Base-by-base conservation (phyloP, 2,329 filamentous ascomycete genomes). In the Diaporthe destruens region DNA sequence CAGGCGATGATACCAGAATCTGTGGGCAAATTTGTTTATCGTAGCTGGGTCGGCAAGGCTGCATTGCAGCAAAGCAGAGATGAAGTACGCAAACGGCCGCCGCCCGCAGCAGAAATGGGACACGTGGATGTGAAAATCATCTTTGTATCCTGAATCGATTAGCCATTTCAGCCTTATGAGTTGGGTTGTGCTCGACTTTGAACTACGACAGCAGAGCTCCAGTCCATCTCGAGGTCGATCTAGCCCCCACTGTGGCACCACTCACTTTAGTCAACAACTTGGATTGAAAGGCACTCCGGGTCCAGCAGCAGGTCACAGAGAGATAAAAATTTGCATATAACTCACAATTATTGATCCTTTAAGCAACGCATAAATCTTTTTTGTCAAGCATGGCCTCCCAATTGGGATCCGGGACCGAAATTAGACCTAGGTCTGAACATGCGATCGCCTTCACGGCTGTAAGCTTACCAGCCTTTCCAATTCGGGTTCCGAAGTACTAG, bases 361-460 rank as follows among this genome's bases (percentile, higher is more conserved):
- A 4, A 66, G 29, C 25, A 12, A 20, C 1, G 39, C 14, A 16
- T 2, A 12, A 20, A 4, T 11, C 18, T 49, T 4, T 1, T 3
- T 1, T 23, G 14, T 3, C 25, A 23, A 20, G n/a, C n/a, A 51
- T 6, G 25, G 18, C 20, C 34, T 51, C 20, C 1, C 29, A 36
- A 23, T 12, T 25, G 39, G 61, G 61, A 66, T 51, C 61, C 32
- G 36, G 44, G 32, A 29, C 39, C 4, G 14, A 20, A 20, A 11
- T 53, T 20, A 39, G 61, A 8, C 20, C 32, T 47, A 20, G 47
- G 32, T 9, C 51, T 25, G 23, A 8, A 29, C 20, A 51, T 66
- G 61, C 61, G 61, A 47, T 47, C 61, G 61, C 61, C 44, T n/a
- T 51, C 23, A 39, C 44, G 7, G 61, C 14, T 51, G 61, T 66